phyloP scores from a whole-genome alignment of 176 grass and related monocot species.

The Neostapfia colusana region DNA sequence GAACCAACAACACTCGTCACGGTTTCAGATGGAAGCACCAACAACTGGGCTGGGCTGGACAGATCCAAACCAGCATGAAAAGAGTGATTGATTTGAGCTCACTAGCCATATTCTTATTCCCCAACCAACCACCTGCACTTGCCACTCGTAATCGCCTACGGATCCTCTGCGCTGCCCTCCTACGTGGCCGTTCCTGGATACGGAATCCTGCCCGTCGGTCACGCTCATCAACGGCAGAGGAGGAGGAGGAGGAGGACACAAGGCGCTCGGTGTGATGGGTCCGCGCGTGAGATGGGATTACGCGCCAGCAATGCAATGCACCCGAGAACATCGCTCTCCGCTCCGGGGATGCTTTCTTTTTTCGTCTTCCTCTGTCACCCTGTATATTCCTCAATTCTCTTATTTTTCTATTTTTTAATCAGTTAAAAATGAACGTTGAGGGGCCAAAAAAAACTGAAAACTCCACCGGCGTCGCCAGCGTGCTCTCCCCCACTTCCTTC shows the following conservation, averaged over 20 bases:
- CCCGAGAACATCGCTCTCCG: constrained; percentile 41
- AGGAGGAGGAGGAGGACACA: no score
- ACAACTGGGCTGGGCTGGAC: neutral
- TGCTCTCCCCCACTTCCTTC: constrained; percentile 50
- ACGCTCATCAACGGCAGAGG: neutral
- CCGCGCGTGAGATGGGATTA: constrained; percentile 11
- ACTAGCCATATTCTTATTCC: constrained; percentile 25
- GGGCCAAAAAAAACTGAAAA: constrained; percentile 37
- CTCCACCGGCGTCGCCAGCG: constrained; percentile 41
- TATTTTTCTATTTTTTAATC: neutral
- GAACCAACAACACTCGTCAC: no score
- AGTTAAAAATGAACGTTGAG: neutral
- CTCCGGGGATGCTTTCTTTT: constrained; percentile 2
- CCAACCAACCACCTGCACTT: constrained; percentile 24
- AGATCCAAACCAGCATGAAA: neutral
- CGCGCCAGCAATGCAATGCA: constrained; percentile 43
- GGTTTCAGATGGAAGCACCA: no score
- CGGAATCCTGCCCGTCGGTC: neutral
- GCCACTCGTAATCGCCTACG: constrained; percentile 5
- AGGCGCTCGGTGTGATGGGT: neutral
- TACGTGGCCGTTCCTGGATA: rapidly evolving
- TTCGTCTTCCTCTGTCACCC: neutral
- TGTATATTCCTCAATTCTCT: neutral
- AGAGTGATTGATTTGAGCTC: neutral
- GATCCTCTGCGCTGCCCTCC: neutral